Base-by-base conservation (phyloP, 352 stramenopile genomes). In the Globisporangium abappressorium region DNA sequence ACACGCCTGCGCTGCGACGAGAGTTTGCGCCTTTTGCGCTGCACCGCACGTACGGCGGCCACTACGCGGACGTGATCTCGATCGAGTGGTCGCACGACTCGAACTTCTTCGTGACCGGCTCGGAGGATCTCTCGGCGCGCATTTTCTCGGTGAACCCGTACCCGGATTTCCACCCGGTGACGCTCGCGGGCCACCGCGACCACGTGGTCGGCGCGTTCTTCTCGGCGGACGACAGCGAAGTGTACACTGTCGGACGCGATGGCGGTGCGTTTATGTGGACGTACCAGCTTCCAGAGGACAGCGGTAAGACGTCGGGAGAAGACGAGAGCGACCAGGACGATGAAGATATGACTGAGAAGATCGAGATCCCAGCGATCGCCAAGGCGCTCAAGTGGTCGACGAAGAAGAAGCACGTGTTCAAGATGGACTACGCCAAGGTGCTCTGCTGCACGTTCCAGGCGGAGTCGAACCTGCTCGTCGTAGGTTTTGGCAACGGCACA, bases 401-500 rank as follows among this genome's bases (percentile, higher is more conserved):
- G 9, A 88, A 89, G 69, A 81, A 86, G 66, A 95, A 94, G 71
- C 85, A 95, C 59, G 85, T 95, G 36, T 82, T 97, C 71, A 96
- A 97, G 70, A 96, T 94, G 85, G 88, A 97, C 64, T 95, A 85
- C 62, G 90, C 91, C 59, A 95, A 93, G 72, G 87, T 97, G 57
- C 60, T 91, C 28, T 96, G 87, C 63, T 95, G 84, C 55, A 96
- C 88, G 9, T 98, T 98, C 72, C 96, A 98, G 71, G 82, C 87
- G 5, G 71, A 68, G 43, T 80, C 83, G 6, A 82, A 87, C 2
- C 76, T 99, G 57, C 86, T 99, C 11, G 89, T 98, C 12, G 87
- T 98, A 22, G 98, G 97, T 47, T 99, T 99, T 80, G 91, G 89
- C 61, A 98, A 97, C 62, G 98, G 98, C 66, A 93, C 99, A 28